phyloP scores from a whole-genome alignment of 495 filamentous ascomycete genomes.

The Tuber microsphaerosporum region DNA sequence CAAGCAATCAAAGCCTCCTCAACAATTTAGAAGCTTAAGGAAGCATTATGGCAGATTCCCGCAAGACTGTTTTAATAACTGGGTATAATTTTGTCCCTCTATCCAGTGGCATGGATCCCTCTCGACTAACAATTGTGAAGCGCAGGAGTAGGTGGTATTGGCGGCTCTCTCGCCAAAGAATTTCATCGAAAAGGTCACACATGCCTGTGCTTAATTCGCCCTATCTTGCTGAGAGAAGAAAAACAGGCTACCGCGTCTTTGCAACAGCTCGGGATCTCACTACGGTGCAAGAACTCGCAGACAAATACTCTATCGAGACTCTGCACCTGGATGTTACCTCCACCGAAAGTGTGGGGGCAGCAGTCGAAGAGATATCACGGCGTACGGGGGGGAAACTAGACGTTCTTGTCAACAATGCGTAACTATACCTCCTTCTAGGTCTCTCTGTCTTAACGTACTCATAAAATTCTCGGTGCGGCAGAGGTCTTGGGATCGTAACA shows the following conservation, averaged over 20 bases:
- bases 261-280: slow-evolving; percentile 50
- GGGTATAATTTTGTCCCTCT: slow-evolving; percentile 17
- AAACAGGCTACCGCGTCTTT: slow-evolving; percentile 48
- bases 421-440: slow-evolving; percentile 36
- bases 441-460: not conserved
- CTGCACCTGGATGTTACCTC: slow-evolving; percentile 50
- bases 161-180: slow-evolving; percentile 50
- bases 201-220: not conserved
- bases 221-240: not conserved
- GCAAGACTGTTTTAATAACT: slow-evolving; percentile 36
- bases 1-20: not conserved
- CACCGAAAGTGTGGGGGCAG: slow-evolving; percentile 42
- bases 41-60: slow-evolving; percentile 11
- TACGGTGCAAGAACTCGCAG: slow-evolving; percentile 44
- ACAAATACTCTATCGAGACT: slow-evolving; percentile 45
- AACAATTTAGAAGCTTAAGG: not conserved
- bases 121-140: slow-evolving; percentile 12
- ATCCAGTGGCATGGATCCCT: not conserved
- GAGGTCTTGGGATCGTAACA: slow-evolving; percentile 44
- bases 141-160: slow-evolving; percentile 48
- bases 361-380: slow-evolving; percentile 22
- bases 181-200: slow-evolving; percentile 46
- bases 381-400: slow-evolving; percentile 45
- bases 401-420: slow-evolving; percentile 55
- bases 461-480: slow-evolving; percentile 16